A percentile compares a stretch with the other conserved stretches of the same genome.
These are phyloP conservation scores for Sungouiozyma intestinalis DNA, from an alignment of 805 yeast genomes.

Conservation along the genomic window DNA sequence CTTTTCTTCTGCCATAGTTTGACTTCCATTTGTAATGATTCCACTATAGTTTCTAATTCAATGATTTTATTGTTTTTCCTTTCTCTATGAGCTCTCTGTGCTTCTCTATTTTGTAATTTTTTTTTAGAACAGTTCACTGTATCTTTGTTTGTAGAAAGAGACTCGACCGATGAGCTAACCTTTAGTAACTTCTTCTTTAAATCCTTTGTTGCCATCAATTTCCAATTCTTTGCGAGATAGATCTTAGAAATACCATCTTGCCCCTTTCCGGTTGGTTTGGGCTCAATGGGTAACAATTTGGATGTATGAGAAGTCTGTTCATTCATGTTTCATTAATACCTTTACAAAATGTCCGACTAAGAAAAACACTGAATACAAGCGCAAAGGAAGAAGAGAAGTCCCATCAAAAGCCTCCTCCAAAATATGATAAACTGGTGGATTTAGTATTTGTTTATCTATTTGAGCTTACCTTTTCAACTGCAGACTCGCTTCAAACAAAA, in stretches of 20 bases:
- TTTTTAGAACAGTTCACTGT: constrained; percentile 65
- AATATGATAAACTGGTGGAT: neutral
- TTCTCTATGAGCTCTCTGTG: constrained; percentile 84
- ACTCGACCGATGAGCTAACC: neutral
- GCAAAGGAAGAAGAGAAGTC: neutral
- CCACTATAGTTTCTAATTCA: constrained; percentile 49
- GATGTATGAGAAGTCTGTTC: neutral
- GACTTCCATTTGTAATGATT: constrained; percentile 34
- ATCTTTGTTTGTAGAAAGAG: neutral
- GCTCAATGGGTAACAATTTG: constrained; percentile 1
- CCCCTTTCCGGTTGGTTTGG: constrained; percentile 1
- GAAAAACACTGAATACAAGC: neutral
- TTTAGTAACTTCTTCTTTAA: neutral
- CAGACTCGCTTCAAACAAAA: too few species aligned
- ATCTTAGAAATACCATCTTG: constrained; percentile 5
- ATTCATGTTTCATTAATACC: neutral
- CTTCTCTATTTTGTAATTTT: constrained; percentile 89
- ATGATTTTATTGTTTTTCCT: constrained; percentile 73
- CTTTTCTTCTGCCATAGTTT: constrained; percentile 55
- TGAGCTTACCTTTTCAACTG: too few species aligned
- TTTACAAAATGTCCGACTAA: neutral
- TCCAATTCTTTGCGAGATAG: constrained; percentile 12
- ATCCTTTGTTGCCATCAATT: constrained; percentile 13
- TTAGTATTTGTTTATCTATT: too few species aligned
- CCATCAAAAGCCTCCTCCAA: neutral